phyloP scores from a whole-genome alignment of 2,329 filamentous ascomycete species.

The Colletotrichum ledebouriae region DNA sequence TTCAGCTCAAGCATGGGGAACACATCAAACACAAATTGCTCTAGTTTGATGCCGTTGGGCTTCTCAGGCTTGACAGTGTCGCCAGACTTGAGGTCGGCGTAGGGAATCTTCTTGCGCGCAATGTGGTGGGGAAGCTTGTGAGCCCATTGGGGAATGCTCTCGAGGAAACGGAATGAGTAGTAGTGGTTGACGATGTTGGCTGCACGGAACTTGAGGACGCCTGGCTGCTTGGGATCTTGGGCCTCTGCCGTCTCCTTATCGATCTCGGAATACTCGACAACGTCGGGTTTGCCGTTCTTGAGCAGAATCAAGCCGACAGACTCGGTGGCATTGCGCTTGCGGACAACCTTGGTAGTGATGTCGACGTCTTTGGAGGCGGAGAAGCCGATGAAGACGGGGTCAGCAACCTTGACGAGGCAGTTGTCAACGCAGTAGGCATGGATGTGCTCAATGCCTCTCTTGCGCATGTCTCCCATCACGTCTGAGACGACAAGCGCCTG shows the following conservation, averaged over 20 bases:
- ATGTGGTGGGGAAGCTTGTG: slow-evolving; percentile 94
- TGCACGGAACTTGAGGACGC: slow-evolving; percentile 92
- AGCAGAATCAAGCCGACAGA: slow-evolving; percentile 93
- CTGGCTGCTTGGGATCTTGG: slow-evolving; percentile 82
- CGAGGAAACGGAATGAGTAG: slow-evolving; percentile 94
- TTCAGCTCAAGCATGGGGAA: slow-evolving; percentile 89
- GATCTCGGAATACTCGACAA: slow-evolving; percentile 99
- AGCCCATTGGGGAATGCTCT: slow-evolving; percentile 88
- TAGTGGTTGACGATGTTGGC: slow-evolving; percentile 99
- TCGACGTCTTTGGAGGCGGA: slow-evolving; percentile 88
- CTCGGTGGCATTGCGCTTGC: slow-evolving; percentile 96
- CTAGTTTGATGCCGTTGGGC: slow-evolving; percentile 98
- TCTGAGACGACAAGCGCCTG: slow-evolving; percentile 86
- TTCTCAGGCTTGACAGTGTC: slow-evolving; percentile 90
- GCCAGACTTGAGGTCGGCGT: slow-evolving; percentile 80
- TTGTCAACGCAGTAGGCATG: slow-evolving; percentile 99
- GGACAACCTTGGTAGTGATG: slow-evolving; percentile 99
- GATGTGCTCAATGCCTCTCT: slow-evolving; percentile 92
- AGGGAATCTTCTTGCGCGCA: slow-evolving; percentile 98
- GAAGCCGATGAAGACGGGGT: slow-evolving; percentile 96
- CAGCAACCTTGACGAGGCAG: slow-evolving; percentile 98
- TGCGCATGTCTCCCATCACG: slow-evolving; percentile 88
- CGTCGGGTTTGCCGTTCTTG: slow-evolving; percentile 96
- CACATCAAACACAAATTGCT: slow-evolving; percentile 99
- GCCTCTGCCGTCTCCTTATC: slow-evolving; percentile 90